Evolutionary conservation across 345 rosid species (phyloP), one percentile per base, ranked within the genome.

Genomic region (Ceriops tagal): DNA sequence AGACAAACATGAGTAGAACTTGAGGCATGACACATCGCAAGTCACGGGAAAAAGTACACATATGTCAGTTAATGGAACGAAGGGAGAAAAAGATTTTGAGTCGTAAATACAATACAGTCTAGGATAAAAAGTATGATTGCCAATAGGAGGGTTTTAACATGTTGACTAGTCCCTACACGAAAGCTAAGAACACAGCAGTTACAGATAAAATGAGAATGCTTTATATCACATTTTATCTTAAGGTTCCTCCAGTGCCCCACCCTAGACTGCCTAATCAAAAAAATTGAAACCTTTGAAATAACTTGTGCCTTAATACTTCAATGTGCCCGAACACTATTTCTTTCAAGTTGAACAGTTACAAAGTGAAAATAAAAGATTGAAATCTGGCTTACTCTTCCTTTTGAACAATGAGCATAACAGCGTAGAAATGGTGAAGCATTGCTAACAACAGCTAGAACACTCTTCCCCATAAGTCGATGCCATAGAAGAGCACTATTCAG

Each of bases 391-490:
- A 92, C 99, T 83, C 91, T 85, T 85, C 92, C 98, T 86, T 86
- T 90, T 0, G 97, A 86, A 66, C 99, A 95, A 80, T 95, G 98
- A 7, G 96, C 97, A 53, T 92, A 95, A 64, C 83, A 71, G 30
- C 98, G 96, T 66, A 95, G 83, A 67, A 69, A 78, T 1, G 93
- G 79, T 1, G 90, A 85, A 53, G 85, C 86, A 66, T 87, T 71
- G 4, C 76, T 82, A 8, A 71, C 80, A 57, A 72, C 75, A 55
- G 78, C 77, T 72, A 95, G 86, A 70, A 90, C 93, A 18, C 83
- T 86, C 82, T 82, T 91, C 46, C 99, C 97, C 96, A 93, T 93
- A 61, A 93, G 89, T 57, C 83, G 92, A 79, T 93, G 96, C 97
- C 98, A 93, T 32, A 93, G 83, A 83, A 93, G 96, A 2, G 93